Evolutionary conservation across 2,329 filamentous ascomycete genomes (phyloP), one percentile per base, ranked within the genome.

Genomic region (Cadophora sp.): DNA sequence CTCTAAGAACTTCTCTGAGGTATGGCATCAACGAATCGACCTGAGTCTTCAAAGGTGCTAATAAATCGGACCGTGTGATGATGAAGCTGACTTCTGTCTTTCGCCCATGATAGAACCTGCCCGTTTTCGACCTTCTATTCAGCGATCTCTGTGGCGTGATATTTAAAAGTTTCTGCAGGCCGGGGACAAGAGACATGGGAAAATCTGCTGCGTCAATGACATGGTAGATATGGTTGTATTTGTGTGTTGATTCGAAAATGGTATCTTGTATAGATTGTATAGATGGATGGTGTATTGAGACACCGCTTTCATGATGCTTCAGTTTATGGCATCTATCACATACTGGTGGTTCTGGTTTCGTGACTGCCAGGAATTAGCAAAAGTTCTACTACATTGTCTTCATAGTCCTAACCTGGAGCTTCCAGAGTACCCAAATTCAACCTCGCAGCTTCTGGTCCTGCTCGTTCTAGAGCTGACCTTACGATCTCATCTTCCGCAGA

Each of bases 171-270:
- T 87, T 83, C 69, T 91, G 87, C 11, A 99, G 86, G 55, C 89
- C 88, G 0, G 93, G 92, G 4, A 98, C 84, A 16, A 99, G 81
- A 1, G 96, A 97, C 87, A 99, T 92, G 24, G 96, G 96, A 72
- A 99, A 98, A 79, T 99, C 96, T 69, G 94, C 96, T 2, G 96
- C 95, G 77, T 99, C 96, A 26, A 99, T 83, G 29, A 99, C 85
- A 79, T 99, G 96, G 78, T 98, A 99, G 69, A 99, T 90, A 79
- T 97, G 93, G 76, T 99, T 98, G 77, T 92, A 88, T 77, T 92
- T 92, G 80, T 97, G 90, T 0, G 94, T 94, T 0, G 95, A 97
- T 79, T 97, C 93, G 64, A 90, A 86, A 63, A 99, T 91, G 19
- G 94, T 97, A 71, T 93, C 90, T 72, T 90, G 89, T 63, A 99